phyloP scores from a whole-genome alignment of 2,329 filamentous ascomycete genomes.

The Rhynchosporium graminicola region DNA sequence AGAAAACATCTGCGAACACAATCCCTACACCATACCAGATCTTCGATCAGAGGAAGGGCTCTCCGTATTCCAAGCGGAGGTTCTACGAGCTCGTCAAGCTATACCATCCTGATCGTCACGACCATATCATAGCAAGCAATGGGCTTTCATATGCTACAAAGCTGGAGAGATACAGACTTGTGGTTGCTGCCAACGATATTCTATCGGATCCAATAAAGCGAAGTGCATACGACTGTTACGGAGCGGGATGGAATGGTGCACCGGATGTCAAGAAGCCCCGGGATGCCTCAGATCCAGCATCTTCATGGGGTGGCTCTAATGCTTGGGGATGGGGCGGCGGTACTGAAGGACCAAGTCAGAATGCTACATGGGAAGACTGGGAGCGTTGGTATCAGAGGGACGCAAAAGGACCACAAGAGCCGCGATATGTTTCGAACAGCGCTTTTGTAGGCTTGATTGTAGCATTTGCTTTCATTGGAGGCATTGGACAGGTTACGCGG shows the following conservation, averaged over 20 bases:
- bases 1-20: conserved; percentile 34
- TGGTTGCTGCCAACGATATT: conserved; percentile 85
- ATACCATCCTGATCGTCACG: conserved; percentile 82
- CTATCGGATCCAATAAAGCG: conserved; percentile 80
- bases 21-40: conserved; percentile 82
- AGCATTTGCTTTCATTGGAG: conserved; percentile 67
- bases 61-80: conserved; percentile 76
- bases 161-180: conserved; percentile 85
- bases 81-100: conserved; percentile 94
- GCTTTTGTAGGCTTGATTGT: conserved; percentile 75
- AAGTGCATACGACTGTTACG: conserved; percentile 77
- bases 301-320: conserved; percentile 28
- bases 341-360: conserved; percentile 55
- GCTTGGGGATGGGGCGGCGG: conserved; percentile 35
- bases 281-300: conserved; percentile 36
- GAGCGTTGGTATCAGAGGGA: conserved; percentile 70
- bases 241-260: conserved; percentile 72
- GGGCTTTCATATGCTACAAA: conserved; percentile 61
- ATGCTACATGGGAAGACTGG: conserved; percentile 99
- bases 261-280: conserved; percentile 39
- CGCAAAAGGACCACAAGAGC: conserved; percentile 50
- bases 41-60: conserved; percentile 59
- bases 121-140: conserved; percentile 43
- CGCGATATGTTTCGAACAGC: conserved; percentile 73
- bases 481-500: conserved; percentile 70